These are phyloP conservation scores for Spathaspora passalidarum DNA, from an alignment of 805 yeast genomes.

Conservation along the genomic window DNA sequence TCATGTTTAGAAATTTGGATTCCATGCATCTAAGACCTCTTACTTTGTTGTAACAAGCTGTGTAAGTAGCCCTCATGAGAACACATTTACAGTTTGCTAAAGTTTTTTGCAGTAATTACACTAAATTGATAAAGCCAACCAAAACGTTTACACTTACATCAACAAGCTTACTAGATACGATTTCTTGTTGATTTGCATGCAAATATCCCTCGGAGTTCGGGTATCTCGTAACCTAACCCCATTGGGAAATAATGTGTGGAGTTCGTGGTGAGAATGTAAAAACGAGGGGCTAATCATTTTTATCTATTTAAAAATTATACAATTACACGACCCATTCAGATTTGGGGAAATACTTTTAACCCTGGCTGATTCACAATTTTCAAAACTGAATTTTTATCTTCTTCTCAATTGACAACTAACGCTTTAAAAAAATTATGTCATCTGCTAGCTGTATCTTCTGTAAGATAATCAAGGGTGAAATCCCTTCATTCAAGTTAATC, in stretches of 20 bases:
- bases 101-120: too few relatives aligned
- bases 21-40: too few relatives aligned
- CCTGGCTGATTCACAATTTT: not conserved
- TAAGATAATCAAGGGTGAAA: conserved; percentile 92
- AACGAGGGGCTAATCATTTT: not conserved
- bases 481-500: conserved; percentile 85
- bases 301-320: not conserved
- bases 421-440: not conserved
- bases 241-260: not conserved
- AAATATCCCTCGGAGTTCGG: not conserved
- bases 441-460: conserved; percentile 80
- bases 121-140: too few relatives aligned
- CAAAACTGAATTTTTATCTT: not conserved
- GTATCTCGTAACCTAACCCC: not conserved
- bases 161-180: too few relatives aligned
- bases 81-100: too few relatives aligned
- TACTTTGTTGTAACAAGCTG: too few relatives aligned
- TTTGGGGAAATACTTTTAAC: not conserved
- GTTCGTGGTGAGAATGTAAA: not conserved
- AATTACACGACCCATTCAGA: not conserved
- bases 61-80: too few relatives aligned
- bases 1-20: too few relatives aligned
- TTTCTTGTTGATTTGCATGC: too few relatives aligned
- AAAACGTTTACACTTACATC: too few relatives aligned
- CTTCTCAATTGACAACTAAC: not conserved